These are phyloP conservation scores for Chrysoporthe cubensis DNA, from an alignment of 2,329 filamentous ascomycete genomes.

Conservation along the genomic window DNA sequence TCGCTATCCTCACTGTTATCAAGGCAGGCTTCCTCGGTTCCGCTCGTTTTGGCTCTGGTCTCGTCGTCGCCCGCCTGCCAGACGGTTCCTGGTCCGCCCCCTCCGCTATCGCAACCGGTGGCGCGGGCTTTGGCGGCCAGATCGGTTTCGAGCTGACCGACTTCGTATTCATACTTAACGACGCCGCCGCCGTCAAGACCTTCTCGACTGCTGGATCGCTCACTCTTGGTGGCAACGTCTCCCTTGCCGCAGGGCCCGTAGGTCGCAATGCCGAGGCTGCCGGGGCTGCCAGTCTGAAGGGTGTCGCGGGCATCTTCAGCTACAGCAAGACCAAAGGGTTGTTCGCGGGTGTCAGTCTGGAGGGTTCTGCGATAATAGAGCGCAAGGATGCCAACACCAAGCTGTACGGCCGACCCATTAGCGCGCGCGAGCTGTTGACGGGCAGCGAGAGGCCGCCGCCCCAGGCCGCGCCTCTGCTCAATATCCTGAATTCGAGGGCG, in stretches of 20 bases:
- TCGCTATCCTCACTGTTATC: conserved; percentile 83
- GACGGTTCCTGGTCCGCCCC: conserved; percentile 83
- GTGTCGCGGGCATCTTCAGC: conserved; percentile 90
- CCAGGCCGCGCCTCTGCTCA: conserved; percentile 82
- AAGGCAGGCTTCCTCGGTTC: conserved; percentile 87
- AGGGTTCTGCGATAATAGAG: conserved; percentile 92
- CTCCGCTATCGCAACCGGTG: conserved; percentile 78
- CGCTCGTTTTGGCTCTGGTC: conserved; percentile 78
- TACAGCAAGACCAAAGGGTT: conserved; percentile 98
- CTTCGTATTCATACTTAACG: conserved; percentile 98
- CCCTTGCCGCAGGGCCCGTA: conserved; percentile 89
- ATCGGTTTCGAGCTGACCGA: conserved; percentile 88
- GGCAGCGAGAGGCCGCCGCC: conserved; percentile 79
- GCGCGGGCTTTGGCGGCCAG: conserved; percentile 82
- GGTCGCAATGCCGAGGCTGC: conserved; percentile 96
- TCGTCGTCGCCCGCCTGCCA: conserved; percentile 78
- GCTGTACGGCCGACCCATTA: conserved; percentile 83
- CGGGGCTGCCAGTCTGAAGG: conserved; percentile 86
- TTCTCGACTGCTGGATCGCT: conserved; percentile 92
- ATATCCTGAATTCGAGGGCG: conserved; percentile 79
- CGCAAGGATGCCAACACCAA: conserved; percentile 96
- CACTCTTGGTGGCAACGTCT: conserved; percentile 94
- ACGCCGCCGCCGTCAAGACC: conserved; percentile 83
- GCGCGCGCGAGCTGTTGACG: conserved; percentile 79
- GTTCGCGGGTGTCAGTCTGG: conserved; percentile 92